Conservation (phyloP, 805 yeast species). For the Ogataea paradorogensis region DNA sequence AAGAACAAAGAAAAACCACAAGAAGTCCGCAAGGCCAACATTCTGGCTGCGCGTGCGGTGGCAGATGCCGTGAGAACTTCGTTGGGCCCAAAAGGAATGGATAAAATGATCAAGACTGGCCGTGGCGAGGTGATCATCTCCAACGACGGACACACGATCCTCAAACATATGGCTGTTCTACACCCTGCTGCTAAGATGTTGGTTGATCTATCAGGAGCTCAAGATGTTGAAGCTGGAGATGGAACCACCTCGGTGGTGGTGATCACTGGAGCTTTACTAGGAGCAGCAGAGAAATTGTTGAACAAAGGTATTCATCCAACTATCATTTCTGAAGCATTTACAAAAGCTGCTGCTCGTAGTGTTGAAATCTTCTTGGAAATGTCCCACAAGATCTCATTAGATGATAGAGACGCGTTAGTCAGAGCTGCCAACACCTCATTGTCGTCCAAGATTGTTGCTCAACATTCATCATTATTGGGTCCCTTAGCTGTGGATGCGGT, state of each 20-base stretch:
- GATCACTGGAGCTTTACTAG: conserved; percentile 87
- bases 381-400: conserved; percentile 76
- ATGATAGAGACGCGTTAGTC: conserved; percentile 77
- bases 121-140: conserved; percentile 91
- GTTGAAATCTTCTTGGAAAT: conserved; percentile 79
- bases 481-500: conserved; percentile 96
- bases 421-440: conserved; percentile 94
- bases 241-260: conserved; percentile 98
- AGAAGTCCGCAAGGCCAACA: conserved; percentile 86
- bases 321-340: conserved; percentile 89
- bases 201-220: conserved; percentile 96
- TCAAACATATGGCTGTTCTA: conserved; percentile 95
- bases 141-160: conserved; percentile 96
- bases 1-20: conserved; percentile 92
- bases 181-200: conserved; percentile 98
- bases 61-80: conserved; percentile 95
- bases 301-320: conserved; percentile 95
- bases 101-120: conserved; percentile 95
- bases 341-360: conserved; percentile 79
- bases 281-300: conserved; percentile 90
- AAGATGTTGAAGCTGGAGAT: conserved; percentile 99
- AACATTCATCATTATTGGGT: conserved; percentile 78
- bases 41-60: conserved; percentile 89
- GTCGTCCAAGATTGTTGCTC: conserved; percentile 93
- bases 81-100: conserved; percentile 99